Percentiles rank a stretch among this genome's conserved stretches.
Evolutionary conservation across 352 stramenopile species (phyloP).

Genomic region (Globisporangium nodosum): DNA sequence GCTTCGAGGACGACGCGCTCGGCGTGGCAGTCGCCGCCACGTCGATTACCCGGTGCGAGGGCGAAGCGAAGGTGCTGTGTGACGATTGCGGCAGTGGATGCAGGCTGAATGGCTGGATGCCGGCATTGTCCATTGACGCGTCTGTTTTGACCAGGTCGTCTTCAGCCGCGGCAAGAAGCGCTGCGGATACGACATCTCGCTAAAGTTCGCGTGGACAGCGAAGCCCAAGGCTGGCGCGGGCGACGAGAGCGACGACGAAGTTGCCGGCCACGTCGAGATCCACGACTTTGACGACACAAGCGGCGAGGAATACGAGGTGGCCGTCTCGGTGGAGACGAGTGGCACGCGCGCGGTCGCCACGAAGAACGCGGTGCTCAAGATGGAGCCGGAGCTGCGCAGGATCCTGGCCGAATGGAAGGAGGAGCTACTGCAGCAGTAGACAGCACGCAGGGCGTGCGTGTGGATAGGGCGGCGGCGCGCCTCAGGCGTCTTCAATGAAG

Average conservation of each 20-base stretch:
- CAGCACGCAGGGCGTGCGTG: not conserved
- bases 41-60: slow-evolving; percentile 62
- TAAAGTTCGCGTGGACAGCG: slow-evolving; percentile 75
- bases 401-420: slow-evolving; percentile 70
- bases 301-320: slow-evolving; percentile 74
- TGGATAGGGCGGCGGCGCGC: no score
- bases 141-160: slow-evolving; percentile 36
- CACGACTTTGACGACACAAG: slow-evolving; percentile 85
- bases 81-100: not conserved
- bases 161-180: slow-evolving; percentile 84
- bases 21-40: slow-evolving; percentile 52
- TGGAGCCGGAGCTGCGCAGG: slow-evolving; percentile 58
- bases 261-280: slow-evolving; percentile 66
- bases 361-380: slow-evolving; percentile 51
- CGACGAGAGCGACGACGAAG: slow-evolving; percentile 36
- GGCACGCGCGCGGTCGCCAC: slow-evolving; percentile 43
- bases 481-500: no score
- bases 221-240: slow-evolving; percentile 9
- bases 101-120: not conserved
- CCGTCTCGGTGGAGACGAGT: slow-evolving; percentile 41
- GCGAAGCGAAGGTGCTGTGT: slow-evolving; percentile 63
- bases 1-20: slow-evolving; percentile 40
- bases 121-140: no score
- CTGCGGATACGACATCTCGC: slow-evolving; percentile 75
- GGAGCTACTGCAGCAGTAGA: slow-evolving; percentile 75